Conservation (phyloP, 2,329 filamentous ascomycete species). For the Parastagonospora nodorum region DNA sequence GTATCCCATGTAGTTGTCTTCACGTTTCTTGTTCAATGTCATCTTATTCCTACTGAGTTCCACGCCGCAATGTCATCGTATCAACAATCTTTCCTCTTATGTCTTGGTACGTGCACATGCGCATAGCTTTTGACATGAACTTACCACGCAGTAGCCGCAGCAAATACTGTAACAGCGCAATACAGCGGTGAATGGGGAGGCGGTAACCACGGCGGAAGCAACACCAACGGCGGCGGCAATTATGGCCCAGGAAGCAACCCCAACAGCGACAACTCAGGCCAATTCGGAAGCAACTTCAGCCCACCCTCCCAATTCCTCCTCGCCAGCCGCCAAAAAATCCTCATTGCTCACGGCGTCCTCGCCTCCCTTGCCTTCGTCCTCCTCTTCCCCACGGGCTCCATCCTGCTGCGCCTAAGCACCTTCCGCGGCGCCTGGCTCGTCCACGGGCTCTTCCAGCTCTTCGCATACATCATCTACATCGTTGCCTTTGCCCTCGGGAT, state of each 20-base stretch:
- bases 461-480: slow-evolving; percentile 55
- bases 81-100: slow-evolving; percentile 12
- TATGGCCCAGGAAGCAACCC: slow-evolving; percentile 6
- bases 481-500: slow-evolving; percentile 59
- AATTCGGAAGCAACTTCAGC: slow-evolving; percentile 7
- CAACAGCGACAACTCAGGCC: slow-evolving; percentile 3
- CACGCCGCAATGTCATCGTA: slow-evolving; percentile 9
- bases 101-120: slow-evolving; percentile 13
- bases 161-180: slow-evolving; percentile 18
- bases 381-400: slow-evolving; percentile 52
- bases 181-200: slow-evolving; percentile 8
- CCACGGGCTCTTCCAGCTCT: slow-evolving; percentile 53
- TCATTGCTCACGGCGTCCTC: slow-evolving; percentile 51
- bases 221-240: not conserved
- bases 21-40: not conserved
- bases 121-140: not conserved
- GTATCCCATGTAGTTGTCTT: not conserved
- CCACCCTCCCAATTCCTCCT: slow-evolving; percentile 13
- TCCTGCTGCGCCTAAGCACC: slow-evolving; percentile 48
- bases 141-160: slow-evolving; percentile 10
- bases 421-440: slow-evolving; percentile 50
- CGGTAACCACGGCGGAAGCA: not conserved
- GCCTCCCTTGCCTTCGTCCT: slow-evolving; percentile 51
- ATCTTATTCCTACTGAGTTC: not conserved
- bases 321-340: slow-evolving; percentile 11